Conservation (phyloP, 306 rosid species). For the Acacia crassicarpa region DNA sequence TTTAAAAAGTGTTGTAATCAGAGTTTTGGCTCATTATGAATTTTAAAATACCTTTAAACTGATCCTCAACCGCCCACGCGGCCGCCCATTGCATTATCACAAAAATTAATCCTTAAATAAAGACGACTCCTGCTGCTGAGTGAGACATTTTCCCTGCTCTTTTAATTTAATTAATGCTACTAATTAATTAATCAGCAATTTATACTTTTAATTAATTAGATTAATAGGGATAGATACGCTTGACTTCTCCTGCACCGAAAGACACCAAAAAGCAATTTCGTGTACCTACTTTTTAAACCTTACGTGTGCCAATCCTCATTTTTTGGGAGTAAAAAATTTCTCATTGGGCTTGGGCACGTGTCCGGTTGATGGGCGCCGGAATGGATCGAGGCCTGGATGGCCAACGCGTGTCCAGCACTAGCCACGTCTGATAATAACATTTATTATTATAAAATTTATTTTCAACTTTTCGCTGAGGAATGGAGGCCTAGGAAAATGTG, state of each 20-base stretch:
- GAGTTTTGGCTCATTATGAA: not conserved
- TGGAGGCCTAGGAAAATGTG: slow-evolving; percentile 11
- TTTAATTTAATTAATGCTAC: not conserved
- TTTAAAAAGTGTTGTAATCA: not conserved
- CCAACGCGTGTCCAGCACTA: slow-evolving; percentile 18
- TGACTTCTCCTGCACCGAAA: not conserved
- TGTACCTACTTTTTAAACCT: slow-evolving; percentile 10
- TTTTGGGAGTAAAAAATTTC: not conserved
- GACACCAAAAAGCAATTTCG: not conserved
- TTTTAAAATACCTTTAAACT: not conserved
- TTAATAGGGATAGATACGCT: not conserved
- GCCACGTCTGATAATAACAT: slow-evolving; percentile 6
- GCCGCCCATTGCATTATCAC: slow-evolving; percentile 38
- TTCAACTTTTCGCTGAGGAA: slow-evolving; percentile 12
- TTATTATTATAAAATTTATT: not conserved
- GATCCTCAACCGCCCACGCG: slow-evolving; percentile 37
- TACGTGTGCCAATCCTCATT: slow-evolving; percentile 29
- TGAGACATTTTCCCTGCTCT: not conserved
- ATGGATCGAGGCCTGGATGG: not conserved
- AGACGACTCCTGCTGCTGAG: not conserved
- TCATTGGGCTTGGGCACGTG: slow-evolving; percentile 22
- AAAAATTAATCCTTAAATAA: slow-evolving; percentile 12
- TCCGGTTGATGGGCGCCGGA: not conserved
- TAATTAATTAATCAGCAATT: not conserved
- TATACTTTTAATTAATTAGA: too few species aligned